phyloP scores from a whole-genome alignment of 2,329 filamentous ascomycete species.

The Xylaria sp. region DNA sequence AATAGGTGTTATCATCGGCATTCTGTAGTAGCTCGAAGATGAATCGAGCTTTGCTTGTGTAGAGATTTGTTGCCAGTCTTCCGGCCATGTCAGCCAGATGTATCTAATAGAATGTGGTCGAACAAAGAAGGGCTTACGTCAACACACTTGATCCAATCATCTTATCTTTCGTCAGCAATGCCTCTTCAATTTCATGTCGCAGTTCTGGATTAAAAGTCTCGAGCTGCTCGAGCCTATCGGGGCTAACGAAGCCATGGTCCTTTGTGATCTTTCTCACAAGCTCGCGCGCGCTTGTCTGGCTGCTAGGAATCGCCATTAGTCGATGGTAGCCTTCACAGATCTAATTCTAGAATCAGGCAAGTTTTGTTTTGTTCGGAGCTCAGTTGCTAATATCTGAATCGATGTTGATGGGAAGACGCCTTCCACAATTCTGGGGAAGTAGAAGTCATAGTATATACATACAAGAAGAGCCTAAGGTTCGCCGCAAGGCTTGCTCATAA shows the following conservation, averaged over 20 bases:
- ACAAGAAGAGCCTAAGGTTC: too few relatives aligned
- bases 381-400: too few relatives aligned
- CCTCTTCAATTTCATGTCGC: slow-evolving; percentile 16
- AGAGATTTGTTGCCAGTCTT: slow-evolving; percentile 57
- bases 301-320: slow-evolving; percentile 15
- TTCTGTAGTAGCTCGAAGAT: slow-evolving; percentile 66
- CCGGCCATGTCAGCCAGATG: background rate
- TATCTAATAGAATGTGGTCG: background rate
- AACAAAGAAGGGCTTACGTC: slow-evolving; percentile 10
- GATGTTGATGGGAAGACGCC: too few relatives aligned
- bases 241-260: slow-evolving; percentile 20
- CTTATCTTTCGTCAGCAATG: slow-evolving; percentile 15
- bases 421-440: too few relatives aligned
- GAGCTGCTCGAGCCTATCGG: slow-evolving; percentile 15
- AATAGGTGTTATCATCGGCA: slow-evolving; percentile 62
- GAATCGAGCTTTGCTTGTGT: slow-evolving; percentile 57
- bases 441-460: too few relatives aligned
- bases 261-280: slow-evolving; percentile 19
- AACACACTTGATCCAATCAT: slow-evolving; percentile 15
- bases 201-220: slow-evolving; percentile 4
- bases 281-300: slow-evolving; percentile 9
- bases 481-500: too few relatives aligned
- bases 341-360: background rate
- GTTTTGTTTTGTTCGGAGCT: too few relatives aligned
- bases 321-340: background rate